phyloP scores from a whole-genome alignment of 805 yeast species.

The Zygosaccharomyces bailii region DNA sequence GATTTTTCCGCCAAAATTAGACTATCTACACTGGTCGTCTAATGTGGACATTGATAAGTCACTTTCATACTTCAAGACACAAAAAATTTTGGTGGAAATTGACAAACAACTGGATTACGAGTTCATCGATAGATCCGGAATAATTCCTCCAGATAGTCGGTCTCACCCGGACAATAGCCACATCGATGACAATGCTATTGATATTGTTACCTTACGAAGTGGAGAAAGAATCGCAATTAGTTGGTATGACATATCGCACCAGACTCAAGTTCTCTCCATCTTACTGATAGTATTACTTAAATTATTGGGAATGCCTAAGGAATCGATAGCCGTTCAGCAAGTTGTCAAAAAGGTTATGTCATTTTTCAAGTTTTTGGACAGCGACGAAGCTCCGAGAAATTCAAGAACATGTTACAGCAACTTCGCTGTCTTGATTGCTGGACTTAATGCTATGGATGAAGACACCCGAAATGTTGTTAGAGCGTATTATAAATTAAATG shows the following conservation, averaged over 20 bases:
- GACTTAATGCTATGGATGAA: slow-evolving; percentile 37
- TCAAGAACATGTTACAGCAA: slow-evolving; percentile 37
- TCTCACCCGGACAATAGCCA: slow-evolving; percentile 36
- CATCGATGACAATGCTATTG: slow-evolving; percentile 36
- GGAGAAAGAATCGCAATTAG: slow-evolving; percentile 35
- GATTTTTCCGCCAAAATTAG: slow-evolving; percentile 26
- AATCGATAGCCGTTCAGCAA: slow-evolving; percentile 34
- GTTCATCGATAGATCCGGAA: slow-evolving; percentile 36
- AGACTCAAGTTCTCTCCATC: slow-evolving; percentile 37
- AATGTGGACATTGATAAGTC: slow-evolving; percentile 18
- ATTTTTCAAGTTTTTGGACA: slow-evolving; percentile 34
- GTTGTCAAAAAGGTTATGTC: slow-evolving; percentile 34
- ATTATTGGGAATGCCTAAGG: slow-evolving; percentile 34
- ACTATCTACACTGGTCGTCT: slow-evolving; percentile 32
- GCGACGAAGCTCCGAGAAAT: slow-evolving; percentile 37
- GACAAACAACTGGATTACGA: slow-evolving; percentile 36
- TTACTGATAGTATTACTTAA: slow-evolving; percentile 33
- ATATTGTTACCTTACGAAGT: slow-evolving; percentile 28
- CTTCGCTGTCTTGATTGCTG: slow-evolving; percentile 37
- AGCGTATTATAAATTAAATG: slow-evolving; percentile 32
- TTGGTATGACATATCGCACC: slow-evolving; percentile 40
- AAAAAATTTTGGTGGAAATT: slow-evolving; percentile 35
- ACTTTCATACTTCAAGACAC: slow-evolving; percentile 33
- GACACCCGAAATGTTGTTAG: slow-evolving; percentile 33
- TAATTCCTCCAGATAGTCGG: slow-evolving; percentile 32